Evolutionary conservation across 441 rosid species (phyloP).

Genomic region (Adansonia madagascariensis): DNA sequence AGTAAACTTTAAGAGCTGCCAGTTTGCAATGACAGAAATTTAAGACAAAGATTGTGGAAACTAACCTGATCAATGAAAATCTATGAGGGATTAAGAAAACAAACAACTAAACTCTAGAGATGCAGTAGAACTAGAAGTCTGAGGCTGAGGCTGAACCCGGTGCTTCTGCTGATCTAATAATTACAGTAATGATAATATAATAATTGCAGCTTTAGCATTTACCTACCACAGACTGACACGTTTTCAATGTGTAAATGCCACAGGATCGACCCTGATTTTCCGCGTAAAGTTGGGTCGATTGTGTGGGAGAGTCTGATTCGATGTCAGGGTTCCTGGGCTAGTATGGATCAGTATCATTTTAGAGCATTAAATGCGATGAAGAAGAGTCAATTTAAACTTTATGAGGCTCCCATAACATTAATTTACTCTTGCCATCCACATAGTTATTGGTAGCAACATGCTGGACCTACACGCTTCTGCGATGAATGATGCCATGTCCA

Average conservation of each 20-base stretch:
- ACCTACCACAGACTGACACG: background rate
- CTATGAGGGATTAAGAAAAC: background rate
- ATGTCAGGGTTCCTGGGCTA: no score
- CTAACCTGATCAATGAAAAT: constrained; percentile 8
- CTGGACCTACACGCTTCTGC: background rate
- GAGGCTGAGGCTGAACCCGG: background rate
- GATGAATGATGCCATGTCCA: no score
- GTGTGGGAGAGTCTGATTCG: background rate
- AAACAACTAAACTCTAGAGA: background rate
- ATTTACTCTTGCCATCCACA: background rate
- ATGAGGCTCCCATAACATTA: background rate
- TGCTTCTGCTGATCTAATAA: background rate
- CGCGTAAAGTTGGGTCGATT: background rate
- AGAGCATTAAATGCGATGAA: background rate
- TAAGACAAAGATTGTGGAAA: background rate
- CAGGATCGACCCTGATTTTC: background rate
- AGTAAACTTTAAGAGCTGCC: background rate
- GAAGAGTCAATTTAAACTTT: background rate
- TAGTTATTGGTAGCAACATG: background rate
- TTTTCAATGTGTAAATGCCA: background rate
- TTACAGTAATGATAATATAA: background rate
- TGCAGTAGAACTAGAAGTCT: background rate
- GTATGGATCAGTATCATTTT: background rate
- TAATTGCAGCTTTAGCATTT: background rate
- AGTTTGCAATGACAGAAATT: background rate